These are phyloP conservation scores for Apium graveolens DNA, from an alignment of 129 eudicot genomes.

Conservation along the genomic window DNA sequence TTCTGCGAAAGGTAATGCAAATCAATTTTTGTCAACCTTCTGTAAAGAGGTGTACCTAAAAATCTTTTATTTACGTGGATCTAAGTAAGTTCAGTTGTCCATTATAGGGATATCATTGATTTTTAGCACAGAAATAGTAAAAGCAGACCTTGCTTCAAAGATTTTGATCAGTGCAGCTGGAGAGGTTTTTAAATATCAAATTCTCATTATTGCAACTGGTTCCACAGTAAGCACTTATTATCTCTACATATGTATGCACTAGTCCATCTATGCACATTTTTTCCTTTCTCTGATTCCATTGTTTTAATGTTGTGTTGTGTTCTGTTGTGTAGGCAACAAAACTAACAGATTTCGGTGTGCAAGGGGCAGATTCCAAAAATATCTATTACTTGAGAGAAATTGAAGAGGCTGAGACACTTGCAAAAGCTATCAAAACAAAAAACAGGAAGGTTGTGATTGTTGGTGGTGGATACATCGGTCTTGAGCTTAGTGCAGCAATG, in stretches of 20 bases:
- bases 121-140: slow-evolving; percentile 53
- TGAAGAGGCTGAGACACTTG: slow-evolving; percentile 89
- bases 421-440: slow-evolving; percentile 66
- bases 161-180: slow-evolving; percentile 58
- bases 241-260: neutral
- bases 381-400: slow-evolving; percentile 88
- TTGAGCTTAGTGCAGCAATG: slow-evolving; percentile 89
- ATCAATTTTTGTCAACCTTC: neutral
- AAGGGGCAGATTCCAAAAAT: slow-evolving; percentile 95
- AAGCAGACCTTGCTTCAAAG: slow-evolving; percentile 64
- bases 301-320: slow-evolving; percentile 10
- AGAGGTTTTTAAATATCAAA: slow-evolving; percentile 45
- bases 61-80: neutral
- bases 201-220: slow-evolving; percentile 80
- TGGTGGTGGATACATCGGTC: slow-evolving; percentile 99
- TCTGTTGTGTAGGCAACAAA: slow-evolving; percentile 55
- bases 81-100: neutral
- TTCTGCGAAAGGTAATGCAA: slow-evolving; percentile 58
- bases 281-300: neutral
- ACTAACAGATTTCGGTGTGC: slow-evolving; percentile 75
- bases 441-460: slow-evolving; percentile 82
- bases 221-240: slow-evolving; percentile 47
- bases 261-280: neutral
- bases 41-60: neutral
- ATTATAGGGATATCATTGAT: slow-evolving; percentile 56